Evolutionary conservation across 2,329 filamentous ascomycete species (phyloP), one percentile per base, ranked within the genome.

Genomic region (Trichoderma semiorbis): DNA sequence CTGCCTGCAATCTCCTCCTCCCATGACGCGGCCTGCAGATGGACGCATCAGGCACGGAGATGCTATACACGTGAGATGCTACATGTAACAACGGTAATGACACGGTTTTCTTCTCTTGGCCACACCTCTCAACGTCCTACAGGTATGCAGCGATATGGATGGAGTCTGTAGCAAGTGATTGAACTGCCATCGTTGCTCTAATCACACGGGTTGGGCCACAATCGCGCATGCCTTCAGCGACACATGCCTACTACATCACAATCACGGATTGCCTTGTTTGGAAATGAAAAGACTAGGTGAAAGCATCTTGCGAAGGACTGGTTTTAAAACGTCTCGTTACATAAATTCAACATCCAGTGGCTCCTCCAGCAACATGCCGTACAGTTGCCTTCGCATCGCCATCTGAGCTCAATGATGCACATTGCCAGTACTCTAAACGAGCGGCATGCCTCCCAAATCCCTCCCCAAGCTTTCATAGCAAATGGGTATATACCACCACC

Each of bases 401-500:
- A 60, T 55, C 50, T 28, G 26, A 60, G n/a, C 36, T 30, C 34
- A 69, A 50, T 32, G 34, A 53, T 36, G 70, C 68, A 71, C 30
- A 39, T 69, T 62, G 39, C 70, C 71, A 55, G 34, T 43, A 30
- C 58, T 50, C 55, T 43, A 18, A 61, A 36, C 55, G 66, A 50
- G 39, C 43, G 66, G 57, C 66, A 32, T 58, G 53, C 66, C 18
- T 64, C 32, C 60, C 24, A 63, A 50, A 43, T 43, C 30, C 47
- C 60, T 26, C 34, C 63, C 58, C 66, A 65, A 69, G 50, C 64
- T 62, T 63, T 67, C 69, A 70, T 74, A 74, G 73, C 73, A 79
- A 78, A 76, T 78, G 78, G 78, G 78, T 79, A 79, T 79, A 79
- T 78, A 77, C 78, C 72, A 74, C 77, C 62, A 50, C 67, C 39